Evolutionary conservation across 176 grass and related monocot genomes (phyloP).

Genomic region (Rhynchospora tenuis): DNA sequence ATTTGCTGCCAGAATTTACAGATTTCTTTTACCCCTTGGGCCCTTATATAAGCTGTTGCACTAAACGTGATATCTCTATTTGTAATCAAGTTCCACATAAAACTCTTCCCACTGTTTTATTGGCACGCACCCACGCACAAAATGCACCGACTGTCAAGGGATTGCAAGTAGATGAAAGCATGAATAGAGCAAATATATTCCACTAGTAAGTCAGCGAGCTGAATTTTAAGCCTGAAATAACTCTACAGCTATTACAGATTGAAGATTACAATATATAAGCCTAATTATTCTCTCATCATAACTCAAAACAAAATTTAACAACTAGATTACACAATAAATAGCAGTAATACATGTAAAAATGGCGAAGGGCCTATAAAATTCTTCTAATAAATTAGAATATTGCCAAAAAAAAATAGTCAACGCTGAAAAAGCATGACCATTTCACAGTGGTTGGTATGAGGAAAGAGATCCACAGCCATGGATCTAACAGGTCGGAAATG

Average conservation of each 20-base stretch:
- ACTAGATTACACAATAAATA: background rate
- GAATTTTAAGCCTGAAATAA: background rate
- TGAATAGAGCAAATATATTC: background rate
- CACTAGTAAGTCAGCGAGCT: background rate
- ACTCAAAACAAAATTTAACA: background rate
- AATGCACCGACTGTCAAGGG: background rate
- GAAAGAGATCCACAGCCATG: slow-evolving; percentile 93
- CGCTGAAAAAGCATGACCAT: slow-evolving; percentile 96
- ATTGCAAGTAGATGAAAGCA: background rate
- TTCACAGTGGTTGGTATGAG: slow-evolving; percentile 82
- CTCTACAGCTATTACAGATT: background rate
- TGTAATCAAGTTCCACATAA: background rate
- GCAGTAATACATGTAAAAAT: background rate
- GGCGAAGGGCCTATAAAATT: background rate
- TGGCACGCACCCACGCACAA: background rate
- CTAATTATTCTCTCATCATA: background rate
- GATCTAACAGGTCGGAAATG: slow-evolving; percentile 72
- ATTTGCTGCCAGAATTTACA: too few relatives aligned
- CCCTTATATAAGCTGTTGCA: too few relatives aligned
- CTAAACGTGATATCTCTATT: too few relatives aligned
- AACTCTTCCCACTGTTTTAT: background rate
- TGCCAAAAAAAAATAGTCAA: slow-evolving; percentile 20
- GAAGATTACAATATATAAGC: background rate
- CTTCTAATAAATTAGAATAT: background rate
- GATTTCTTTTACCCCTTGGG: too few relatives aligned